Conservation (phyloP, 108 stramenopile genomes). For the Discostella stelligeroides region DNA sequence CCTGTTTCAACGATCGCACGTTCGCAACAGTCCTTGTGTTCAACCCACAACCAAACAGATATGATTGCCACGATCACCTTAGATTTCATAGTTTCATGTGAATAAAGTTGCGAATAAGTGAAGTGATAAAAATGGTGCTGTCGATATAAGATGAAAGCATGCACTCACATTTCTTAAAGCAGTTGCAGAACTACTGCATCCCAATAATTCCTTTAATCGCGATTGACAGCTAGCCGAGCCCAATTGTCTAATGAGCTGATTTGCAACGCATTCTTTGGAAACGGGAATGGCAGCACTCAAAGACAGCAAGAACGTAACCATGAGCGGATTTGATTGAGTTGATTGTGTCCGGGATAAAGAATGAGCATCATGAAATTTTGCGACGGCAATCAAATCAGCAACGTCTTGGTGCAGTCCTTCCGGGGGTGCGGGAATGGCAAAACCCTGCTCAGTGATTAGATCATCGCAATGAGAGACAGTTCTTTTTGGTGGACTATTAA, state of each 20-base stretch:
- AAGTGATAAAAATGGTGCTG: background rate
- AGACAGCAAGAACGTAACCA: constrained; percentile 48
- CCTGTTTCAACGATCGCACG: constrained; percentile 59
- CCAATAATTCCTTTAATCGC: constrained; percentile 15
- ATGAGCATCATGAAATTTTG: constrained; percentile 39
- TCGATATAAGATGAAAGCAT: background rate
- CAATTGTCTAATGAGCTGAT: constrained; percentile 56
- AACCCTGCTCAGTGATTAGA: constrained; percentile 13
- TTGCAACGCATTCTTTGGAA: constrained; percentile 58
- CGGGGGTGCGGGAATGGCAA: constrained; percentile 33
- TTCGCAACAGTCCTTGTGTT: constrained; percentile 66
- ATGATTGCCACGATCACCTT: constrained; percentile 57
- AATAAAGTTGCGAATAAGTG: background rate
- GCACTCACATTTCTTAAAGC: constrained; percentile 27
- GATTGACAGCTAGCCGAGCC: constrained; percentile 40
- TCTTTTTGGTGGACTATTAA: background rate
- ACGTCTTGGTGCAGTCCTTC: constrained; percentile 22
- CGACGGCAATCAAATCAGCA: constrained; percentile 24
- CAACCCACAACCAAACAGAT: constrained; percentile 72
- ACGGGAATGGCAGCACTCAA: constrained; percentile 73
- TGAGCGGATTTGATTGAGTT: constrained; percentile 4
- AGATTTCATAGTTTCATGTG: background rate
- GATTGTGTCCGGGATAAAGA: constrained; percentile 6
- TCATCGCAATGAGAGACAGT: background rate
- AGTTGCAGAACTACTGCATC: constrained; percentile 27